Evolutionary conservation across 441 rosid species (phyloP), one percentile per base, ranked within the genome.

Genomic region (Pelargonium cotyledonis): DNA sequence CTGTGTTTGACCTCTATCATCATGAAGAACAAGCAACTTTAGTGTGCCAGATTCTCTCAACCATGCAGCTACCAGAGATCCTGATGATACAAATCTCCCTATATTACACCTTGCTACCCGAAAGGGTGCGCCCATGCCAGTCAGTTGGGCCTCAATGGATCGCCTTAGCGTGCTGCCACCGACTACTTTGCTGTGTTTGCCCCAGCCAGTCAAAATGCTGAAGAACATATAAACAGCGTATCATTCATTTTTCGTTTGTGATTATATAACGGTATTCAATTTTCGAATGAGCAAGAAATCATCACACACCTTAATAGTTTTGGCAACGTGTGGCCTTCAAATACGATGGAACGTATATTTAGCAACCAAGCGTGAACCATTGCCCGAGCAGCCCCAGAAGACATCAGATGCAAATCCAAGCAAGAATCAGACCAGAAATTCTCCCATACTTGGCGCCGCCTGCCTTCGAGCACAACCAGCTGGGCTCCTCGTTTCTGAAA

Each of bases 191-290:
- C 95, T 88, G 79, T 92, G 98, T 76, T 90, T 92, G 58, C 98
- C 98, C 96, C 98, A 92, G 63, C 98, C 98, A 12, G 95, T 92
- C 87, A 92, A 86, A 70, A 92, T 92, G 81, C 96, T 92, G 85
- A n/a, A n/a, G n/a, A 70, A 78, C 60, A 61, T 21, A 29, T n/a
- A 43, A 18, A 68, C 8, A 29, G 29, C 6, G 1, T 29, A n/a
- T 47, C 11, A 14, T 7, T 6, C 51, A 23, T n/a, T 6, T 1
- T 11, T 29, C 3, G 62, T 29, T n/a, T n/a, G n/a, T n/a, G n/a
- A n/a, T n/a, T n/a, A n/a, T n/a, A n/a, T n/a, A n/a, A n/a, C n/a
- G n/a, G n/a, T n/a, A n/a, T n/a, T n/a, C n/a, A n/a, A n/a, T n/a
- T n/a, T n/a, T n/a, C n/a, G n/a, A n/a, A n/a, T n/a, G n/a, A n/a